phyloP scores from a whole-genome alignment of 2,329 filamentous ascomycete species.

The Lachnellula cervina region DNA sequence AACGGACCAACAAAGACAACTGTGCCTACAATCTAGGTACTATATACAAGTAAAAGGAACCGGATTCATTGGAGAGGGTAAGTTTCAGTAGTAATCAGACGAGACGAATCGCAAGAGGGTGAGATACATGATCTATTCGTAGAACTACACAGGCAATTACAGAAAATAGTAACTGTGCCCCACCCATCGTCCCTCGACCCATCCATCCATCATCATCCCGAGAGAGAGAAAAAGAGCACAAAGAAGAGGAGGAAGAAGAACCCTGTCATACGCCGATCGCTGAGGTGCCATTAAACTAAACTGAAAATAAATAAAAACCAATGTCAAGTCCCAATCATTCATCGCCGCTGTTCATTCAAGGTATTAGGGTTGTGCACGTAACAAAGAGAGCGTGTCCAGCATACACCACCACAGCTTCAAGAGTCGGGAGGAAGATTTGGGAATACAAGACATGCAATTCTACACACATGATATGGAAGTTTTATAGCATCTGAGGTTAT shows the following conservation, averaged over 20 bases:
- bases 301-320: slow-evolving; percentile 3
- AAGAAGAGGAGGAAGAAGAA: background rate
- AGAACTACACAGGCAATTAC: slow-evolving; percentile 28
- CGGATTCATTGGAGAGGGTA: background rate
- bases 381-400: slow-evolving; percentile 23
- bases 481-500: slow-evolving; percentile 9
- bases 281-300: slow-evolving; percentile 13
- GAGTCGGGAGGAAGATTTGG: slow-evolving; percentile 7
- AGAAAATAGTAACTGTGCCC: slow-evolving; percentile 18
- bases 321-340: slow-evolving; percentile 12
- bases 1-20: too few species aligned
- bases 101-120: background rate
- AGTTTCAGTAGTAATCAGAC: background rate
- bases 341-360: slow-evolving; percentile 11
- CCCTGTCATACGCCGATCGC: slow-evolving; percentile 24
- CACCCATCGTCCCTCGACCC: background rate
- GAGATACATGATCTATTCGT: slow-evolving; percentile 26
- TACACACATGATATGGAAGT: slow-evolving; percentile 13
- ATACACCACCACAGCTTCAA: slow-evolving; percentile 17
- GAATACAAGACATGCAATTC: slow-evolving; percentile 20
- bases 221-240: slow-evolving; percentile 8
- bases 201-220: slow-evolving; percentile 8
- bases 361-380: background rate
- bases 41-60: background rate
- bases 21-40: too few species aligned